A percentile compares a stretch with the other conserved stretches of the same genome.
phyloP scores from a whole-genome alignment of 805 yeast species.

The Barnettozyma siamensis region DNA sequence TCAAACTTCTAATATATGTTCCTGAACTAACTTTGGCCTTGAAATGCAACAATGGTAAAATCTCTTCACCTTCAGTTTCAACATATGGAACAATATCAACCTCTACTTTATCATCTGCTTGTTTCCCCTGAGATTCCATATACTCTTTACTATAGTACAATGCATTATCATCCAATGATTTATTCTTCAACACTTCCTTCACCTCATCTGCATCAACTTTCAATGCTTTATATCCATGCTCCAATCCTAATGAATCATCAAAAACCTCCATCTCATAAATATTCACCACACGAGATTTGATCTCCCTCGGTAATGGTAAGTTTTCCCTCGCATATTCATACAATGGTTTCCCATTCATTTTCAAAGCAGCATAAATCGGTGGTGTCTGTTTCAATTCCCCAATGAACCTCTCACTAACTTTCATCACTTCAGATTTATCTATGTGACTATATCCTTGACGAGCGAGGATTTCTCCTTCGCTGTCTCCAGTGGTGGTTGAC shows the following conservation, averaged over 20 bases:
- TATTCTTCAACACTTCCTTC: constrained; percentile 34
- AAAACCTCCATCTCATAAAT: constrained; percentile 50
- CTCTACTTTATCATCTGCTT: constrained; percentile 34
- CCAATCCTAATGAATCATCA: constrained; percentile 45
- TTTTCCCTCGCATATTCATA: constrained; percentile 94
- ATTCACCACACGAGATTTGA: constrained; percentile 67
- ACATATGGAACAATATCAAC: constrained; percentile 33
- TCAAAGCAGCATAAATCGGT: constrained; percentile 90
- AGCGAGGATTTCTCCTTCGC: constrained; percentile 75
- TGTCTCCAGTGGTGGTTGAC: constrained; percentile 90
- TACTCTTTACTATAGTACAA: constrained; percentile 56
- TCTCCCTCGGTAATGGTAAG: constrained; percentile 75
- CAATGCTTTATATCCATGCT: constrained; percentile 43
- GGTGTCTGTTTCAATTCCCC: constrained; percentile 88
- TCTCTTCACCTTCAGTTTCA: constrained; percentile 28
- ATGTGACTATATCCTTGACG: constrained; percentile 53
- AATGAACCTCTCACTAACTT: constrained; percentile 56
- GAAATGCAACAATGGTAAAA: constrained; percentile 63
- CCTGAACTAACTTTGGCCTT: constrained; percentile 86
- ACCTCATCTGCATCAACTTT: constrained; percentile 14
- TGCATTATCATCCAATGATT: constrained; percentile 51
- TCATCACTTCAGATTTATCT: constrained; percentile 43
- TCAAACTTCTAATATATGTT: constrained; percentile 83
- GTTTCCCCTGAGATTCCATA: constrained; percentile 36
- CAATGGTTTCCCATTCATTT: constrained; percentile 89